Conservation (phyloP, 202 grass and related monocot species). For the Zoysia matrella region DNA sequence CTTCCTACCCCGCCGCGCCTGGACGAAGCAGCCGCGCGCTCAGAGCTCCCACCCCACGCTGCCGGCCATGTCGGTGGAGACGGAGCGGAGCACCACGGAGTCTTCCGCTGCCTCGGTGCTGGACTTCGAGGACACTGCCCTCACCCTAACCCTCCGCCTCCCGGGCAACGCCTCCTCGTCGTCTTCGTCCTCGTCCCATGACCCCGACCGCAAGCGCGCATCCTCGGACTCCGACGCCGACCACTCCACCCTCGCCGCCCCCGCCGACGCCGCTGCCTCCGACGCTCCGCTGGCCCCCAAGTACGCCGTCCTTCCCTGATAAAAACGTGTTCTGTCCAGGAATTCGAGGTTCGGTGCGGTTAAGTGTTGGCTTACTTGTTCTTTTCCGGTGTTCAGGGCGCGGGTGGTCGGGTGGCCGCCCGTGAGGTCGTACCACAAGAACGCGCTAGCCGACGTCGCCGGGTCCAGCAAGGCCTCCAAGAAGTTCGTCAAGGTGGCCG, state of each 20-base stretch:
- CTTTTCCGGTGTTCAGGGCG: slow-evolving; percentile 44
- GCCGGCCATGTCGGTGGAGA: slow-evolving; percentile 68
- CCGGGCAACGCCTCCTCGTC: slow-evolving; percentile 50
- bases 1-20: neutral
- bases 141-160: slow-evolving; percentile 64
- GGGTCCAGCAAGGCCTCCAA: slow-evolving; percentile 42
- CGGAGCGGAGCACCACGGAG: slow-evolving; percentile 89
- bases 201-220: slow-evolving; percentile 54
- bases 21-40: neutral
- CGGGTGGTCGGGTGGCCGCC: slow-evolving; percentile 96
- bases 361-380: neutral
- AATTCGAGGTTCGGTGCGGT: neutral
- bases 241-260: slow-evolving; percentile 40
- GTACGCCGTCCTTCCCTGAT: slow-evolving; percentile 30
- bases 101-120: slow-evolving; percentile 68
- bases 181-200: slow-evolving; percentile 31
- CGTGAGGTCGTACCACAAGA: slow-evolving; percentile 81
- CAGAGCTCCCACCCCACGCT: neutral
- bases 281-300: slow-evolving; percentile 64
- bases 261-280: slow-evolving; percentile 6
- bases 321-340: neutral
- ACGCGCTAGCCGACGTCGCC: slow-evolving; percentile 65
- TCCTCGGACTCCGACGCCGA: slow-evolving; percentile 43
- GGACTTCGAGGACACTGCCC: slow-evolving; percentile 91
- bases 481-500: slow-evolving; percentile 96